Base-by-base conservation (phyloP, 148 eudicot species). In the Rhododendron ferrugineum region DNA sequence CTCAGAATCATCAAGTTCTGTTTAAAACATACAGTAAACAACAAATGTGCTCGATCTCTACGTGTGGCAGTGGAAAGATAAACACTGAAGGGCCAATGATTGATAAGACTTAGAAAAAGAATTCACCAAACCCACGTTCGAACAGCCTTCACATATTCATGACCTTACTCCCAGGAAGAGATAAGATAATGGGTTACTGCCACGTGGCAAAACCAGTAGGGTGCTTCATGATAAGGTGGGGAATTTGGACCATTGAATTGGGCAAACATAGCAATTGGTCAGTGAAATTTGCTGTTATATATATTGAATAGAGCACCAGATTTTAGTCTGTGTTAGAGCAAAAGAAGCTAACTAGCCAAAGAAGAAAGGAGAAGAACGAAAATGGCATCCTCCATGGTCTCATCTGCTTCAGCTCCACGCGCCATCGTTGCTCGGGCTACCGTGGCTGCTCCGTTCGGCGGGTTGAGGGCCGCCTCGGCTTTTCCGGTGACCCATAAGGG, bases 381-480 rank as follows among this genome's bases (percentile, higher is more conserved):
- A 11, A 86, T 86, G 87, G 84, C 87, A n/a, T 54, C 92, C 56
- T 88, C 89, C 13, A 85, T 89, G 22, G 37, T 87, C 79, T 87
- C 92, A 30, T 40, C 89, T 2, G 85, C 92, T 28, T 54, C 92
- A 60, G 85, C 85, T 0, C 84, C 46, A 87, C 87, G 90, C 30
- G 78, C 86, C 82, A 58, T 80, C 85, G 85, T 91, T 23, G 90
- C 87, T 83, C 90, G 87, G 79, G 89, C 91, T 9, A 88, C 75
- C 88, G 83, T 89, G 92, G 91, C 86, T 47, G 92, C 92, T 11
- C 92, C 94, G 0, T 87, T 90, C 89, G 87, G 86, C 26, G 94
- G 94, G 8, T 88, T 92, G 83, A 91, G 90, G 84, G 80, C 92
- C 0, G 44, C 26, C 58, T 49, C 90, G 0, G 81, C 87, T 23